phyloP scores from a whole-genome alignment of 805 yeast genomes.

The Candida golubevii region DNA sequence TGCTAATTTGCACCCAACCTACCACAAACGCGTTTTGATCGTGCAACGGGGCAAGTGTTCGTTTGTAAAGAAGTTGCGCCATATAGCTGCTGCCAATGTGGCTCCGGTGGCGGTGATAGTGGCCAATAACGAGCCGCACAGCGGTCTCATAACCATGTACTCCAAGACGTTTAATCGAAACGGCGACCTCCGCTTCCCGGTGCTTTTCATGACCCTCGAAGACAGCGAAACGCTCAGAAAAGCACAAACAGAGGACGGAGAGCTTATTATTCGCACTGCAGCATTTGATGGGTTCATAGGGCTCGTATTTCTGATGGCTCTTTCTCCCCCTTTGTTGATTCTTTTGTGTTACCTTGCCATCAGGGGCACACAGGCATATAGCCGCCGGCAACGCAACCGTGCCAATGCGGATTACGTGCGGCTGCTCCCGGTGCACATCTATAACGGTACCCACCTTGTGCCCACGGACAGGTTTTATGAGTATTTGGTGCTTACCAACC shows the following conservation, averaged over 20 bases:
- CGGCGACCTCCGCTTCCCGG: constrained; percentile 38
- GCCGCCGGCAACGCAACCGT: constrained; percentile 24
- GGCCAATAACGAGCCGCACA: constrained; percentile 47
- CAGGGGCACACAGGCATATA: constrained; percentile 25
- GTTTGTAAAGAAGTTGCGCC: constrained; percentile 48
- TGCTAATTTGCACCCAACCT: constrained; percentile 9
- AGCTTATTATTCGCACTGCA: constrained; percentile 27
- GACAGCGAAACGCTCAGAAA: constrained; percentile 25
- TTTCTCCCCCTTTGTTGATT: constrained; percentile 40
- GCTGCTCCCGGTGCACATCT: constrained; percentile 36
- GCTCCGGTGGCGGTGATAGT: constrained; percentile 49
- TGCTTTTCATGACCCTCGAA: constrained; percentile 47
- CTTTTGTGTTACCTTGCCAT: constrained; percentile 30
- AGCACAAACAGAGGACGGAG: constrained; percentile 12
- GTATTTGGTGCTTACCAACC: constrained; percentile 32
- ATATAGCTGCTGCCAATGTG: constrained; percentile 32
- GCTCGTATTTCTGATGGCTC: constrained; percentile 36
- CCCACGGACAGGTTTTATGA: constrained; percentile 21
- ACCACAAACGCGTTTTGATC: constrained; percentile 21
- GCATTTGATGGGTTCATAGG: constrained; percentile 36
- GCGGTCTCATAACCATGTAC: constrained; percentile 53
- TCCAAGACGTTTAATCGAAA: constrained; percentile 42
- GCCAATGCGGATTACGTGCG: constrained; percentile 29
- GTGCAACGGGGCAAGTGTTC: constrained; percentile 49
- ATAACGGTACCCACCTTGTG: constrained; percentile 33